Conservation (phyloP, 495 filamentous ascomycete species). For the Paragyromitra xinjiangensis region DNA sequence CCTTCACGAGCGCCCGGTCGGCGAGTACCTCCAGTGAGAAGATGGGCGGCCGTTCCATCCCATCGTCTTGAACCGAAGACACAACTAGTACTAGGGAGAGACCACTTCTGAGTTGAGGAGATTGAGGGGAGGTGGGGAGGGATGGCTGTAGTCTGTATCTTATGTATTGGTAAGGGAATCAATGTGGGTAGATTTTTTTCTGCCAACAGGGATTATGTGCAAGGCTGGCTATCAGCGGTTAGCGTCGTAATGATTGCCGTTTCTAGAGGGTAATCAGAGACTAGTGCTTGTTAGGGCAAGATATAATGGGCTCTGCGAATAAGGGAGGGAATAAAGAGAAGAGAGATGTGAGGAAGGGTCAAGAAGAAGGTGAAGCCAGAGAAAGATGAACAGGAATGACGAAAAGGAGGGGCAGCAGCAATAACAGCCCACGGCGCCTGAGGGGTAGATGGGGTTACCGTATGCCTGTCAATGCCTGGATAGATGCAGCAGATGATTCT, state of each 20-base stretch:
- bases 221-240: conserved; percentile 49
- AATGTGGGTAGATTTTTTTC: not conserved
- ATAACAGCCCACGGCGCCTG: conserved; percentile 21
- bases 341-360: conserved; percentile 1
- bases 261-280: conserved; percentile 7
- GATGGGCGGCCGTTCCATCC: conserved; percentile 71
- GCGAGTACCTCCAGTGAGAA: conserved; percentile 86
- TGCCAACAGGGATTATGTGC: conserved; percentile 19
- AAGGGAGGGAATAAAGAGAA: conserved; percentile 20
- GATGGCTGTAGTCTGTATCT: conserved; percentile 23
- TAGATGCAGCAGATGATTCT: conserved; percentile 24
- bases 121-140: not conserved
- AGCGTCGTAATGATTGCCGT: conserved; percentile 43
- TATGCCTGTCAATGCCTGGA: conserved; percentile 1
- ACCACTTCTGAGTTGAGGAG: conserved; percentile 24
- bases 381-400: conserved; percentile 20
- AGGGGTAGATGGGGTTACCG: conserved; percentile 27
- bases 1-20: conserved; percentile 81
- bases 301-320: conserved; percentile 11
- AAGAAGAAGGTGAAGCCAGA: not conserved
- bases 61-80: conserved; percentile 54
- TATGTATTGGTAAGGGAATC: conserved; percentile 29
- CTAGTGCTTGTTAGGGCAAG: conserved; percentile 37
- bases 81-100: conserved; percentile 16
- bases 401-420: conserved; percentile 42